phyloP scores from a whole-genome alignment of 805 yeast genomes.

The Jamesozyma piceae region DNA sequence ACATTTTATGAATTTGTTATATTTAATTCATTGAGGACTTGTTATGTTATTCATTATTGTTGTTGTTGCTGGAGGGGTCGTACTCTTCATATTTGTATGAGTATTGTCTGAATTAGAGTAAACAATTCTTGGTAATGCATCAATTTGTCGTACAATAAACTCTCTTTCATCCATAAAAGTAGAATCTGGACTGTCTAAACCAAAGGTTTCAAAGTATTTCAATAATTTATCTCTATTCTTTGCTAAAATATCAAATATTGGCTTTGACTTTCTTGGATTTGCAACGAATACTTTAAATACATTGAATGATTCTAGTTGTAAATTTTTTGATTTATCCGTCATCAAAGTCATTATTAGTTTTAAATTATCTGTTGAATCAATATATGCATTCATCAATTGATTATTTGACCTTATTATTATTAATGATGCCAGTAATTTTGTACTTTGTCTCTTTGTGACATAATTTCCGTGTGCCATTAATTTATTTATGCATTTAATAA shows the following conservation, averaged over 20 bases:
- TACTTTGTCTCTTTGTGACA: slow-evolving; percentile 86
- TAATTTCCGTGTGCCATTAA: slow-evolving; percentile 72
- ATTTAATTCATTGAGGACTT: background rate
- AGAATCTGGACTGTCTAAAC: slow-evolving; percentile 48
- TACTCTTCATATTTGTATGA: background rate
- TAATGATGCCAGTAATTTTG: slow-evolving; percentile 63
- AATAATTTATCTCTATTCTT: slow-evolving; percentile 76
- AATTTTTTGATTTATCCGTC: slow-evolving; percentile 80
- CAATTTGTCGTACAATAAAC: slow-evolving; percentile 68
- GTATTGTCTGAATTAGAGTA: slow-evolving; percentile 17
- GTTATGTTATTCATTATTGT: background rate
- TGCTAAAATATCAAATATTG: slow-evolving; percentile 67
- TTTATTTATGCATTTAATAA: slow-evolving; percentile 55
- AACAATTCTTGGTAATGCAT: slow-evolving; percentile 53
- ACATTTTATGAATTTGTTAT: background rate
- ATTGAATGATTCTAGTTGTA: slow-evolving; percentile 86
- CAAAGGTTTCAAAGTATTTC: slow-evolving; percentile 56
- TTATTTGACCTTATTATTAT: slow-evolving; percentile 65
- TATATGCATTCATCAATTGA: slow-evolving; percentile 63
- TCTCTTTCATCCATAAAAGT: slow-evolving; percentile 69
- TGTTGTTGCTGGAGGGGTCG: slow-evolving; percentile 1
- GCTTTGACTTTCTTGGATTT: slow-evolving; percentile 80
- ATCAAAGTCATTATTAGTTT: slow-evolving; percentile 79
- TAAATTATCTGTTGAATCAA: slow-evolving; percentile 70
- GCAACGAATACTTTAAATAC: slow-evolving; percentile 94